phyloP scores from a whole-genome alignment of 768 basidiomycete genomes.

The Phanerochaete carnosa region DNA sequence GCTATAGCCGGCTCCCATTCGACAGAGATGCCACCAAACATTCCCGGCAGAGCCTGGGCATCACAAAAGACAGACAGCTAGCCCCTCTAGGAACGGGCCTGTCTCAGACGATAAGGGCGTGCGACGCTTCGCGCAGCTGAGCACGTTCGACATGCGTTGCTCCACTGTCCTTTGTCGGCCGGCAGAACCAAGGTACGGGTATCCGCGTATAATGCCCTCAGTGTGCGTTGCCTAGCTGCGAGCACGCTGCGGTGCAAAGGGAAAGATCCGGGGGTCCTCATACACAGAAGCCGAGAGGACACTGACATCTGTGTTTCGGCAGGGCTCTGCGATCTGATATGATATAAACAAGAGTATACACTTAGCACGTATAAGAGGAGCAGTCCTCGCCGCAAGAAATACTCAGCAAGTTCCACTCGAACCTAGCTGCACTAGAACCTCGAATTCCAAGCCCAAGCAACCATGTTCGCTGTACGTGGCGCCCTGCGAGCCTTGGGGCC shows the following conservation, averaged over 20 bases:
- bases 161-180: not conserved
- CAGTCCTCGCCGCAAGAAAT: not conserved
- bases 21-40: not conserved
- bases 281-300: not conserved
- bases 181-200: not conserved
- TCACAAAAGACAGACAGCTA: not conserved
- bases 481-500: not conserved
- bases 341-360: not conserved
- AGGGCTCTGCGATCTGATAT: not conserved
- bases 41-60: not conserved
- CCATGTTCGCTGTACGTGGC: not conserved
- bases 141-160: not conserved
- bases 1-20: not conserved
- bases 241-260: not conserved
- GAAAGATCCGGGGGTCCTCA: not conserved
- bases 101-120: not conserved
- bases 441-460: not conserved
- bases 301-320: not conserved
- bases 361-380: not conserved
- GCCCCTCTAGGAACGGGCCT: not conserved
- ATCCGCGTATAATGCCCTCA: not conserved
- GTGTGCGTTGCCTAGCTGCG: not conserved
- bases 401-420: not conserved
- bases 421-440: not conserved
- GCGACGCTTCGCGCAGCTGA: not conserved